Evolutionary conservation across 1,139 yeast species (phyloP), one percentile per base, ranked within the genome.

Genomic region (Suhomyces chickasaworum): DNA sequence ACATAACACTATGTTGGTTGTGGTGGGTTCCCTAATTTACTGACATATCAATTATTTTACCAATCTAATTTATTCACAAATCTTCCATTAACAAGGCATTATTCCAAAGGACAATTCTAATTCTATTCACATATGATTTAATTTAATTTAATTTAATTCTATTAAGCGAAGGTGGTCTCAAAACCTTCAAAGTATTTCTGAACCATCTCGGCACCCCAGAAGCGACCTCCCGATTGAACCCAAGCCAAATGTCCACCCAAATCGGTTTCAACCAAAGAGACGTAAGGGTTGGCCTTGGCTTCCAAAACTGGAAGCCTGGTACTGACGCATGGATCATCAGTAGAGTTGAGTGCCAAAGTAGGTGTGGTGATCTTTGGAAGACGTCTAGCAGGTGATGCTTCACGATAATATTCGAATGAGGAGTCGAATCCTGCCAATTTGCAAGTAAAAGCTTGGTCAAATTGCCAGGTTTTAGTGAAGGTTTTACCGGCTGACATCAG

Each of bases 301-400:
- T 64, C 63, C 41, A 55, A 52, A 13, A 53, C 44, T 1, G 78
- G 78, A 38, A 71, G 60, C 41, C 61, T 58, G 6, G 75, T 71
- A 13, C 89, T 84, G 22, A 84, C 83, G 27, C 93, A 82, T 4
- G 97, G 97, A 61, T 91, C 98, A 63, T 91, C 97, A 18, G 74
- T 65, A 1, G 97, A 76, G 59, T 83, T 83, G 39, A 91, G 68
- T 17, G 84, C 77, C 44, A 91, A 66, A 6, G 83, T 68, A 18
- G 97, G 97, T 1, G 86, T 80, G 36, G 77, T 69, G 46, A 89
- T 78, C 31, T 74, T 63, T 20, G 71, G 66, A 23, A 88, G 61
- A 45, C 84, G 72, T 51, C 77, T 75, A 3, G 80, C 76, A 1
- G 96, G 83, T 5, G 93, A 81, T 0, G 82, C 91, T 4, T 70